Evolutionary conservation across 306 rosid species (phyloP).

Genomic region (Citrullus mucosospermus): DNA sequence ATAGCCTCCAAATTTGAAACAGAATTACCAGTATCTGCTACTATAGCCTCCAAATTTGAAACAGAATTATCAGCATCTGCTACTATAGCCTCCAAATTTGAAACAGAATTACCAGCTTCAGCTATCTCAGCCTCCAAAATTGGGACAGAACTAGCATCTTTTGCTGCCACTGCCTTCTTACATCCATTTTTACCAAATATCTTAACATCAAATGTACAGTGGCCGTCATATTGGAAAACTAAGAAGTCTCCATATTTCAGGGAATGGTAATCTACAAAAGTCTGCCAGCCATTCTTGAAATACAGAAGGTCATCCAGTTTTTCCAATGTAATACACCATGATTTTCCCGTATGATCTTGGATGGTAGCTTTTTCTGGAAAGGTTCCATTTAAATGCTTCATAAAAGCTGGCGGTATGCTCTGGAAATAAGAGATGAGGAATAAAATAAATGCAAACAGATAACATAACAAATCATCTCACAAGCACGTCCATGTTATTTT

Average conservation of each 20-base stretch:
- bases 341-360: constrained; percentile 10
- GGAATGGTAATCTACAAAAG: constrained; percentile 11
- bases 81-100: not conserved
- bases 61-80: not conserved
- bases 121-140: not conserved
- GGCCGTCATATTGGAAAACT: constrained; percentile 12
- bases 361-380: constrained; percentile 5
- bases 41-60: not conserved
- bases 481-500: not conserved
- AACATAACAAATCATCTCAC: not conserved
- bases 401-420: constrained; percentile 15
- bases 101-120: not conserved
- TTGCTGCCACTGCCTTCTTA: not conserved
- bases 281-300: constrained; percentile 16
- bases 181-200: constrained; percentile 10
- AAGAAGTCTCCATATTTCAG: constrained; percentile 12
- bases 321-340: constrained; percentile 15
- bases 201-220: constrained; percentile 8
- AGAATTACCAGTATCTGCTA: not conserved
- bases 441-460: not conserved
- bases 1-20: not conserved
- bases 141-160: not conserved
- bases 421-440: not conserved
- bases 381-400: constrained; percentile 4
- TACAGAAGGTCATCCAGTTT: not conserved